Evolutionary conservation across 257 asterid genomes (phyloP).

Genomic region (Scutellaria baicalensis): DNA sequence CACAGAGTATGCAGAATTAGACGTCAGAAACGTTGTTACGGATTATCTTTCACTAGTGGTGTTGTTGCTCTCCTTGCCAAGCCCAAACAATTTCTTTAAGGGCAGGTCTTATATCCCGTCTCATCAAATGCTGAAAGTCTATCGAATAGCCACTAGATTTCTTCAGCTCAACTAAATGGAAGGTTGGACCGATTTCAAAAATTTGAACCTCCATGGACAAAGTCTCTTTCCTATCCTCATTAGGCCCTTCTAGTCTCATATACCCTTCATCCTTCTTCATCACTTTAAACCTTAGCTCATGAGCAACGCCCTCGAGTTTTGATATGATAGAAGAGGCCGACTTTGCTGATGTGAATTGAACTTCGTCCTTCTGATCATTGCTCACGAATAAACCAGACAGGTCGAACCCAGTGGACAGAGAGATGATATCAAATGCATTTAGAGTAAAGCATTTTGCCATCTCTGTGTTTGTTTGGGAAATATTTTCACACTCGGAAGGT

Average conservation of each 20-base stretch:
- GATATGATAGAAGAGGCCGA: slow-evolving; percentile 35
- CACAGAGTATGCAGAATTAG: background rate
- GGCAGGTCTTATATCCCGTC: slow-evolving; percentile 22
- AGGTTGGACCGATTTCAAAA: slow-evolving; percentile 42
- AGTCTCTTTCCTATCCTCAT: slow-evolving; percentile 20
- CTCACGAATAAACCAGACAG: slow-evolving; percentile 67
- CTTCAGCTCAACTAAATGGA: slow-evolving; percentile 61
- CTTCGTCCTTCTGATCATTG: slow-evolving; percentile 54
- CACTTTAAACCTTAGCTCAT: slow-evolving; percentile 29
- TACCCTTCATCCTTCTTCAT: slow-evolving; percentile 45
- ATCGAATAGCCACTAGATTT: slow-evolving; percentile 47
- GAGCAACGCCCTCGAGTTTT: slow-evolving; percentile 52
- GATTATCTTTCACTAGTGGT: background rate
- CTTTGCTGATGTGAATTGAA: slow-evolving; percentile 47
- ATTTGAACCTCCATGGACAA: slow-evolving; percentile 38
- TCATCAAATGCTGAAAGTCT: slow-evolving; percentile 46
- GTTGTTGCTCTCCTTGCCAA: slow-evolving; percentile 40
- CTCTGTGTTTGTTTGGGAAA: slow-evolving; percentile 18
- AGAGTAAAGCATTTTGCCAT: slow-evolving; percentile 27
- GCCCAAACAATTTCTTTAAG: slow-evolving; percentile 39
- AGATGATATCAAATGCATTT: slow-evolving; percentile 73
- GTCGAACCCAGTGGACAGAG: slow-evolving; percentile 73
- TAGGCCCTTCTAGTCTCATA: slow-evolving; percentile 37
- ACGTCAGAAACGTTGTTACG: background rate
- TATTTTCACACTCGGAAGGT: background rate